Evolutionary conservation across 2,329 filamentous ascomycete species (phyloP), one percentile per base, ranked within the genome.

Genomic region (Plectosphaerella sp.): DNA sequence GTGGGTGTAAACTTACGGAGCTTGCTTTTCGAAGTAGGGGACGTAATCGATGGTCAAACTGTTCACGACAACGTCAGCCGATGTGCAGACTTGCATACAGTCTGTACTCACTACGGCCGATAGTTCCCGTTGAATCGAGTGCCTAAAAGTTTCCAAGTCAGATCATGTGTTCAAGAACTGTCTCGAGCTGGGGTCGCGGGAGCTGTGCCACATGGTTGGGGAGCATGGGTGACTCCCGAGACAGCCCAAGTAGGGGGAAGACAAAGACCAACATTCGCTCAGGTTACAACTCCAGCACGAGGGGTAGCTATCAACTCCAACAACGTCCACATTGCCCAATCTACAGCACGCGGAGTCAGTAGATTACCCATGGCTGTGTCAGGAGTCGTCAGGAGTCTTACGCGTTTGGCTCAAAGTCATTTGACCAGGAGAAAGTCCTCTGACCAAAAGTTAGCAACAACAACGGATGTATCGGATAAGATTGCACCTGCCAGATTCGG

Each of bases 261-360:
- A n/a, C n/a, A n/a, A n/a, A n/a, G n/a, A n/a, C n/a, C n/a, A n/a
- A n/a, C n/a, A 86, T 53, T 83, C 80, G 28, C 73, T 76, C 9
- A 84, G 65, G 52, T 86, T 82, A 62, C 83, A 87, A 50, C 78
- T 83, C 82, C 82, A 86, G 68, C 83, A 86, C 1, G 72, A 74
- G 2, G 74, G 77, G 50, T 80, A 80, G 54, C 72, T 76, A 59
- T 84, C 80, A 2, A 79, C 59, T 1, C 78, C 74, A 0, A 71
- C 72, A 20, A 78, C 72, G 60, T 83, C 77, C 48, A 84, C 75
- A 54, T 83, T 77, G 9, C 83, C 83, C n/a, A n/a, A n/a, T n/a
- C n/a, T n/a, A n/a, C n/a, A n/a, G n/a, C n/a, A n/a, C n/a, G n/a
- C n/a, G n/a, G n/a, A n/a, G n/a, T n/a, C n/a, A n/a, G n/a, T n/a